phyloP scores from a whole-genome alignment of 306 rosid species.

The Cucurbita argyrosperma region DNA sequence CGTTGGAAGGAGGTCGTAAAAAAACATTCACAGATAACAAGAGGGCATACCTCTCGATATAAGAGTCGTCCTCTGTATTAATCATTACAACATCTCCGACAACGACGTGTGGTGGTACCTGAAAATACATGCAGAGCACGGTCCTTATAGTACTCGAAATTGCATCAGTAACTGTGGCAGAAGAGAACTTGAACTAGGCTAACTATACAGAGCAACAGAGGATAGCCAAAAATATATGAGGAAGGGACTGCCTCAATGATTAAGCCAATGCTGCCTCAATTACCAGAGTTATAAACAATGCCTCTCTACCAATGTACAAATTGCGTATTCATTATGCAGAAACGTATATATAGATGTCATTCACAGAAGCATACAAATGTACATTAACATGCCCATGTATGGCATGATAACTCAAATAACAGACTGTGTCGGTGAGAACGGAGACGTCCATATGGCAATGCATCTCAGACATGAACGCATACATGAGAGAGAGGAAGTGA shows the following conservation, averaged over 20 bases:
- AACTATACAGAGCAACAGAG: background rate
- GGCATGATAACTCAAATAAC: background rate
- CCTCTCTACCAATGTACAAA: background rate
- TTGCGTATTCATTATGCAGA: background rate
- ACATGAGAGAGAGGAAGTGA: background rate
- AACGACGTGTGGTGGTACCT: conserved; percentile 71
- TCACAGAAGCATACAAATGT: background rate
- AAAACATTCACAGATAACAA: background rate
- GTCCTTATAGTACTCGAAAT: background rate
- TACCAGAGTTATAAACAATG: background rate
- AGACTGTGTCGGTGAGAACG: background rate
- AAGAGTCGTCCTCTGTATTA: conserved; percentile 57
- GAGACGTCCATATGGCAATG: background rate
- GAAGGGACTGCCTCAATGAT: background rate
- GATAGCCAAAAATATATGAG: background rate
- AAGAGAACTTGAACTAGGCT: background rate
- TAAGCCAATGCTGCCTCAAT: background rate
- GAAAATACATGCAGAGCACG: conserved; percentile 1
- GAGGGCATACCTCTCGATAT: conserved; percentile 59
- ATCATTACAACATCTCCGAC: conserved; percentile 68
- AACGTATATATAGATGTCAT: background rate
- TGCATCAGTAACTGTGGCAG: background rate
- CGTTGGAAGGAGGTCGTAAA: background rate
- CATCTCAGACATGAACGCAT: background rate
- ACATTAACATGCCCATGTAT: background rate